Evolutionary conservation across 2,329 filamentous ascomycete species (phyloP).

Genomic region (Simplicillium aogashimaense): DNA sequence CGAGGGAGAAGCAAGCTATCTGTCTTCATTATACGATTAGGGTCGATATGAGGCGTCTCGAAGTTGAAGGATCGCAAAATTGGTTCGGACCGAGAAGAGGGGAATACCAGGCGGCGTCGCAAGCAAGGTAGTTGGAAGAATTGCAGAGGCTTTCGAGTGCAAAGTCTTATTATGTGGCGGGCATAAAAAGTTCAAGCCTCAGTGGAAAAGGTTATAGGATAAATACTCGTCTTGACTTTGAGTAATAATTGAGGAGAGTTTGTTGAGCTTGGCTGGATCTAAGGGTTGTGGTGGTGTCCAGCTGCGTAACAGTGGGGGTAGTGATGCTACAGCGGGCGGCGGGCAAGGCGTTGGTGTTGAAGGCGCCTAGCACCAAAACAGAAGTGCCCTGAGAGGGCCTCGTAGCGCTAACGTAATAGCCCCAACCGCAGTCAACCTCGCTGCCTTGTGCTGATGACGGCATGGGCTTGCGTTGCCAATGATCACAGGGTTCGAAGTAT

Average conservation of each 20-base stretch:
- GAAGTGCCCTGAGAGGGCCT: too few relatives aligned
- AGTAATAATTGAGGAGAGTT: not conserved
- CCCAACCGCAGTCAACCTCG: too few relatives aligned
- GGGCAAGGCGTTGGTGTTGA: not conserved
- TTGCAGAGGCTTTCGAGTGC: too few relatives aligned
- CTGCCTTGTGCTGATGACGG: too few relatives aligned
- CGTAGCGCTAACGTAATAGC: too few relatives aligned
- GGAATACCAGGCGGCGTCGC: not conserved
- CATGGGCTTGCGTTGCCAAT: too few relatives aligned
- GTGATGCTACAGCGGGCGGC: not conserved
- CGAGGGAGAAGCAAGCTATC: slow-evolving; percentile 18
- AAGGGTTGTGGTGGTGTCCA: not conserved
- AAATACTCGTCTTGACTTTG: too few relatives aligned
- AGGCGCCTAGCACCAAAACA: not conserved
- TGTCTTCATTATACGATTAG: slow-evolving; percentile 17
- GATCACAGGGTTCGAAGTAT: too few relatives aligned
- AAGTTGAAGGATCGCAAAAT: not conserved
- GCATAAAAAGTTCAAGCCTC: too few relatives aligned
- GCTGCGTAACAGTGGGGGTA: not conserved
- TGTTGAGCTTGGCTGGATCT: not conserved
- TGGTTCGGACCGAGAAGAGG: not conserved
- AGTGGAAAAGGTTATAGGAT: too few relatives aligned
- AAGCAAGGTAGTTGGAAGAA: not conserved
- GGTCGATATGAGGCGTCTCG: not conserved
- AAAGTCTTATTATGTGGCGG: too few relatives aligned